Percentiles rank a stretch among this genome's conserved stretches.
Conservation (phyloP, 768 basidiomycete genomes). For the Lepiota subincarnata region DNA sequence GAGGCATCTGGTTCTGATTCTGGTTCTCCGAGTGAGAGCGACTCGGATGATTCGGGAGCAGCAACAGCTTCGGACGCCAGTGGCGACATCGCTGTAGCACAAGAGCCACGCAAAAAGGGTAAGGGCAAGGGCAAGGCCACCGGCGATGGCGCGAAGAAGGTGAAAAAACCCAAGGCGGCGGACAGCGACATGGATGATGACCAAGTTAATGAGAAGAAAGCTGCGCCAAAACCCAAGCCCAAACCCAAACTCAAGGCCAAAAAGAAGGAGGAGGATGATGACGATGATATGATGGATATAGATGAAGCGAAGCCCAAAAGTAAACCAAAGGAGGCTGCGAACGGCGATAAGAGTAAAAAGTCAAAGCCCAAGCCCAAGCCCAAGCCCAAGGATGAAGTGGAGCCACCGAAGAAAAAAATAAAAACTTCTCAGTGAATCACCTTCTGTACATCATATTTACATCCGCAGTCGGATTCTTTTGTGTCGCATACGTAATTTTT, state of each 20-base stretch:
- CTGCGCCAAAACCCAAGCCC: slow-evolving; percentile 41
- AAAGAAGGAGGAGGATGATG: no score
- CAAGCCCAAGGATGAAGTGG: slow-evolving; percentile 37
- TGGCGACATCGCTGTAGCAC: slow-evolving; percentile 65
- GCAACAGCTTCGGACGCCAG: slow-evolving; percentile 83
- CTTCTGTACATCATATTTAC: slow-evolving; percentile 9
- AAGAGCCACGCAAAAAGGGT: slow-evolving; percentile 37
- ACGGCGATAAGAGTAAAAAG: background rate
- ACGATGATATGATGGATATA: slow-evolving; percentile 44
- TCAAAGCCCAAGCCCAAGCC: slow-evolving; percentile 37
- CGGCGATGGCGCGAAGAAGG: slow-evolving; percentile 27
- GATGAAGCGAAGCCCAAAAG: slow-evolving; percentile 39
- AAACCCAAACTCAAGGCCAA: slow-evolving; percentile 48
- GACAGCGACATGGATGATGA: slow-evolving; percentile 39
- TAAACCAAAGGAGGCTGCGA: slow-evolving; percentile 18
- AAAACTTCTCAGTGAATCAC: slow-evolving; percentile 45
- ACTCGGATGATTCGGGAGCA: slow-evolving; percentile 64
- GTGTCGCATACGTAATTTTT: background rate
- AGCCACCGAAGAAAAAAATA: slow-evolving; percentile 72
- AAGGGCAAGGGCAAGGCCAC: slow-evolving; percentile 42
- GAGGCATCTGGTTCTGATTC: slow-evolving; percentile 76
- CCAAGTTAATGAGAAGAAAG: slow-evolving; percentile 34
- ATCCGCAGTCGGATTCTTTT: slow-evolving; percentile 7
- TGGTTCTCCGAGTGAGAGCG: slow-evolving; percentile 82
- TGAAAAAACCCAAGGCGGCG: slow-evolving; percentile 24